Conservation (phyloP, 352 stramenopile genomes). For the Phytophthora brassicae region DNA sequence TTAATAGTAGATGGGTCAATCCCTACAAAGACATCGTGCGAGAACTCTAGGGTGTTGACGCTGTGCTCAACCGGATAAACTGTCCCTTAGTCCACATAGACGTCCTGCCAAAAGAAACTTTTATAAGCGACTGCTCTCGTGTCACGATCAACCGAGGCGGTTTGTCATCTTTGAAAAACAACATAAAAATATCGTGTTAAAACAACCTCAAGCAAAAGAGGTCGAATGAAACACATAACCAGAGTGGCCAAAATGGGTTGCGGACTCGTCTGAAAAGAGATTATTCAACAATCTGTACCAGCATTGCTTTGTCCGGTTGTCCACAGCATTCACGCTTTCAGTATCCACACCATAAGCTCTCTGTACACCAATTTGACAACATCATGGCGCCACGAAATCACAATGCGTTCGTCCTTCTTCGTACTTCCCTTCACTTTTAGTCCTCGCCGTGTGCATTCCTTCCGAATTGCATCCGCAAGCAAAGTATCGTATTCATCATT, state of each 20-base stretch:
- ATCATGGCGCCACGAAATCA: not conserved
- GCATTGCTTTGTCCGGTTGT: not conserved
- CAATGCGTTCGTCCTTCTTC: not conserved
- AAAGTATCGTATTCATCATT: not conserved
- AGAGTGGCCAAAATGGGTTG: not conserved
- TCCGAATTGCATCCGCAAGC: not conserved
- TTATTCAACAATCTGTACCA: not conserved
- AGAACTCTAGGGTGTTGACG: not conserved
- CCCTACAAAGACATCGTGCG: not conserved
- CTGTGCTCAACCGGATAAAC: not conserved
- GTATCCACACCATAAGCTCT: not conserved
- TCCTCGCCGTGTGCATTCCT: not conserved
- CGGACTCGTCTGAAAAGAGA: not conserved
- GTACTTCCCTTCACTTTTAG: not conserved
- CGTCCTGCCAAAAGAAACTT: not conserved
- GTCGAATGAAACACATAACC: not conserved
- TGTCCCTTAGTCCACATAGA: not conserved
- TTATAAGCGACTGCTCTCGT: not conserved
- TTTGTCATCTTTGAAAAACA: not conserved
- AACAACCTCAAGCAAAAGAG: not conserved
- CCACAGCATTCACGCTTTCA: not conserved
- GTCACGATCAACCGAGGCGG: not conserved
- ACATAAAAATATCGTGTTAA: not conserved
- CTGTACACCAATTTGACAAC: not conserved
- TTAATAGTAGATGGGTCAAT: not conserved